phyloP scores from a whole-genome alignment of 2,329 filamentous ascomycete genomes.

The Curvularia sp. region DNA sequence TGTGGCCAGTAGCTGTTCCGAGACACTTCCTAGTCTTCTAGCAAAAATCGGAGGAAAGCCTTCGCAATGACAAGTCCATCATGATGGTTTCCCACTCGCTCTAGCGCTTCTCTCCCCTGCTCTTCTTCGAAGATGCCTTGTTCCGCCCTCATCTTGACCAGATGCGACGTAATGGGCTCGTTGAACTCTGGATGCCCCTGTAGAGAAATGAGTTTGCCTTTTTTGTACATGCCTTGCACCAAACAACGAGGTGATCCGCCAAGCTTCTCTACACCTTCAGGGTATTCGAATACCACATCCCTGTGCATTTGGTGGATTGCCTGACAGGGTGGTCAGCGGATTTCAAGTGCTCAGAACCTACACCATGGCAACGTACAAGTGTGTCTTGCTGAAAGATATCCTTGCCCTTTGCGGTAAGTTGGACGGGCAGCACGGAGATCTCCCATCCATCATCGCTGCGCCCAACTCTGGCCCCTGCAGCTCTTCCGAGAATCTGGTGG shows the following conservation, averaged over 20 bases:
- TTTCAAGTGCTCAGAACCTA: not conserved
- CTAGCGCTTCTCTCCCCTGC: conserved; percentile 72
- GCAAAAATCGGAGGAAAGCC: conserved; percentile 78
- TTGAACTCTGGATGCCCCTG: conserved; percentile 90
- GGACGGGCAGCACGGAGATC: conserved; percentile 73
- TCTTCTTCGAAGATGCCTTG: conserved; percentile 74
- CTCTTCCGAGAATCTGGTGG: conserved; percentile 82
- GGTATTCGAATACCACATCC: conserved; percentile 73
- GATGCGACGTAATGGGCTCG: conserved; percentile 71
- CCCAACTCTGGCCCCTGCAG: conserved; percentile 71
- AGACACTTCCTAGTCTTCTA: conserved; percentile 57
- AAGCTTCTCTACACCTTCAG: conserved; percentile 67
- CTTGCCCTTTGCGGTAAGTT: conserved; percentile 73
- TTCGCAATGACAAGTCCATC: conserved; percentile 79
- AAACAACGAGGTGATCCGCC: conserved; percentile 71
- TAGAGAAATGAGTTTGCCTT: conserved; percentile 72
- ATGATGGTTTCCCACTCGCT: conserved; percentile 70
- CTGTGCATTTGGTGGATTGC: conserved; percentile 86
- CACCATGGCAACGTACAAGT: conserved; percentile 55
- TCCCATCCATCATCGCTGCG: conserved; percentile 79
- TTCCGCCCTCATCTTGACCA: conserved; percentile 69
- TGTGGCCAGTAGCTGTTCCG: not conserved
- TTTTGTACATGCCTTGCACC: conserved; percentile 81
- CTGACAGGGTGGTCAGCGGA: conserved; percentile 50
- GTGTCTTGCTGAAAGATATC: conserved; percentile 73